phyloP scores from a whole-genome alignment of 805 yeast species.

The Geotrichum ghanense region DNA sequence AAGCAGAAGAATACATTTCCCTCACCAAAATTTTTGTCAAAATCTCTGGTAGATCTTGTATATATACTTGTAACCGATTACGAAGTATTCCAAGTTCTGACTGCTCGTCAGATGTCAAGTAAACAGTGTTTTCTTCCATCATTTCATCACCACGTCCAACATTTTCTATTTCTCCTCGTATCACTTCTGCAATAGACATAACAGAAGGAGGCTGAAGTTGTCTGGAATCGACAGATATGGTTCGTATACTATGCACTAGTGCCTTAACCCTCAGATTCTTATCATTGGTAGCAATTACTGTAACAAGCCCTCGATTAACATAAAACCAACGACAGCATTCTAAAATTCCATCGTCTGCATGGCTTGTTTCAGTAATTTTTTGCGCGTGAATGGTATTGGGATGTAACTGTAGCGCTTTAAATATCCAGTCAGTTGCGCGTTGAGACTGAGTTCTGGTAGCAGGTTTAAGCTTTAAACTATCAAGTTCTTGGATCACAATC shows the following conservation, averaged over 20 bases:
- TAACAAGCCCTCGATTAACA: slow-evolving; percentile 21
- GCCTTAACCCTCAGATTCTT: slow-evolving; percentile 76
- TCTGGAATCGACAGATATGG: slow-evolving; percentile 33
- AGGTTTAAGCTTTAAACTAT: slow-evolving; percentile 53
- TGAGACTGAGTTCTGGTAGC: slow-evolving; percentile 9
- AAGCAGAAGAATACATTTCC: neutral
- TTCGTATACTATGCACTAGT: slow-evolving; percentile 42
- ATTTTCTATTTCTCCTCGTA: neutral
- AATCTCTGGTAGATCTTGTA: neutral
- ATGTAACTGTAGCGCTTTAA: slow-evolving; percentile 40
- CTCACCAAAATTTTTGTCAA: neutral
- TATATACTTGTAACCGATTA: neutral
- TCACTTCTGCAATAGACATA: neutral
- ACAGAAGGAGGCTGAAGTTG: neutral
- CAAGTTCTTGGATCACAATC: slow-evolving; percentile 67
- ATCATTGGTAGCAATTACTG: slow-evolving; percentile 70
- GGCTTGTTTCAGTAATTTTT: slow-evolving; percentile 40
- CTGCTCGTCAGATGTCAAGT: neutral
- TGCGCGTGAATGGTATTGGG: slow-evolving; percentile 54
- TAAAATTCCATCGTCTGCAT: slow-evolving; percentile 54
- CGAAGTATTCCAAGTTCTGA: neutral
- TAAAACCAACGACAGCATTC: slow-evolving; percentile 71
- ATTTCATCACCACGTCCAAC: neutral
- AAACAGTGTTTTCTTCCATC: neutral
- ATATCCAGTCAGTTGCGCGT: slow-evolving; percentile 68